Percentiles rank a stretch among this genome's conserved stretches.
Evolutionary conservation across 805 yeast genomes (phyloP).

Genomic region (Lipomyces lipofer): DNA sequence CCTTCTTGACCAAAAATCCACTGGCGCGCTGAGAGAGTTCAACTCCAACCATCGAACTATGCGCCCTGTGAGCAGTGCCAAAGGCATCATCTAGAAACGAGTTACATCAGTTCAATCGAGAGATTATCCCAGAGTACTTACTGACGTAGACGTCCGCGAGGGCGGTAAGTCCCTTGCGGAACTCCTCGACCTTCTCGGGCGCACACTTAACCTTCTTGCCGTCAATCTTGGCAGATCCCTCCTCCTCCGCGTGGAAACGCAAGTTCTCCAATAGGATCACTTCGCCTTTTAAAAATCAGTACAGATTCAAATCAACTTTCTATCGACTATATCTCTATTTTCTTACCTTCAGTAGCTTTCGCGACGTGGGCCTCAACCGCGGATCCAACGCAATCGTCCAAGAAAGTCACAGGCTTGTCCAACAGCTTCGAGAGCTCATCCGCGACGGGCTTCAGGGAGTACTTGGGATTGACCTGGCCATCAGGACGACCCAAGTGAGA

Average conservation of each 20-base stretch:
- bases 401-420: conserved; percentile 72
- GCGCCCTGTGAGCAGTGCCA: conserved; percentile 99
- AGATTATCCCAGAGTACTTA: background rate
- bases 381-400: conserved; percentile 87
- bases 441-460: conserved; percentile 91
- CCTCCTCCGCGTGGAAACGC: conserved; percentile 92
- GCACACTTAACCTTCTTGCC: conserved; percentile 95
- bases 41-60: conserved; percentile 98
- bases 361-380: conserved; percentile 82
- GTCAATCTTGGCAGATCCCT: conserved; percentile 89
- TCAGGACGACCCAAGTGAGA: conserved; percentile 99
- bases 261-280: conserved; percentile 93
- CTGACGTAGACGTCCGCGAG: conserved; percentile 92
- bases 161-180: conserved; percentile 86
- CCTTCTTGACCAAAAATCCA: conserved; percentile 98
- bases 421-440: conserved; percentile 80
- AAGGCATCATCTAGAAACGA: conserved; percentile 79
- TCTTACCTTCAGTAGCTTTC: conserved; percentile 52
- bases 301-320: background rate
- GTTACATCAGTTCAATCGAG: background rate
- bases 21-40: conserved; percentile 95
- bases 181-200: conserved; percentile 74
- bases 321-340: background rate
- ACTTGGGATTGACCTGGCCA: conserved; percentile 83
- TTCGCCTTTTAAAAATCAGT: conserved; percentile 51